A percentile compares a stretch with the other conserved stretches of the same genome.
These are phyloP conservation scores for Diospyros lotus DNA, from an alignment of 148 eudicot genomes.

Conservation along the genomic window DNA sequence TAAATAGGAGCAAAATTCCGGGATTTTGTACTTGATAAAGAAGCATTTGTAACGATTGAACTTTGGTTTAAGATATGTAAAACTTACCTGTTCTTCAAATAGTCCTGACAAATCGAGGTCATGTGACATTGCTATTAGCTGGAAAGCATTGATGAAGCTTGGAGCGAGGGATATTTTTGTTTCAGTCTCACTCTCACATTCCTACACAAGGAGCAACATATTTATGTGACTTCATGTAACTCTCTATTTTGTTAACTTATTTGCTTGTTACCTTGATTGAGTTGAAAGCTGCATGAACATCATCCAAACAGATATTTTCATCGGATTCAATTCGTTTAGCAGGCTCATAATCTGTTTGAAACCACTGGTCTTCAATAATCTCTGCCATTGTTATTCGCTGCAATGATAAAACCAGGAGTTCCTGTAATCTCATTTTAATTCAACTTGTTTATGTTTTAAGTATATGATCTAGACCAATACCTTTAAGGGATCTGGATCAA, in stretches of 20 bases:
- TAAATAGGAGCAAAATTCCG: slow-evolving; percentile 13
- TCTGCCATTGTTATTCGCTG: slow-evolving; percentile 48
- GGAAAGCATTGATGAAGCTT: slow-evolving; percentile 56
- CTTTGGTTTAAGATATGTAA: not conserved
- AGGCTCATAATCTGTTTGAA: slow-evolving; percentile 42
- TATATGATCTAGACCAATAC: slow-evolving; percentile 17
- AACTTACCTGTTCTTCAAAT: slow-evolving; percentile 48
- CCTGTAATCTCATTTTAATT: not conserved
- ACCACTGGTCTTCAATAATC: slow-evolving; percentile 46
- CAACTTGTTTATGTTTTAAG: not conserved
- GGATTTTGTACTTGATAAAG: not conserved
- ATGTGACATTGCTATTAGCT: slow-evolving; percentile 47
- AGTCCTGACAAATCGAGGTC: slow-evolving; percentile 51
- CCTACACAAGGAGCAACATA: slow-evolving; percentile 24
- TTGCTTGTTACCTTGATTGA: slow-evolving; percentile 28
- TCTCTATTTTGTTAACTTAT: not conserved
- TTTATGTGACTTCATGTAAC: not conserved
- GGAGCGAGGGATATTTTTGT: slow-evolving; percentile 18
- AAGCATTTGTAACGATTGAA: not conserved
- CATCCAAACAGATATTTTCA: slow-evolving; percentile 19
- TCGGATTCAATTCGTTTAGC: slow-evolving; percentile 23
- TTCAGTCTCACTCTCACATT: slow-evolving; percentile 20
- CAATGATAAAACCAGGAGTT: slow-evolving; percentile 10
- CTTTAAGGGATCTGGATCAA: slow-evolving; percentile 28
- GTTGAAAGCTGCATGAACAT: slow-evolving; percentile 27